Evolutionary conservation across 345 rosid species (phyloP).

Genomic region (Eucalyptus marginata): DNA sequence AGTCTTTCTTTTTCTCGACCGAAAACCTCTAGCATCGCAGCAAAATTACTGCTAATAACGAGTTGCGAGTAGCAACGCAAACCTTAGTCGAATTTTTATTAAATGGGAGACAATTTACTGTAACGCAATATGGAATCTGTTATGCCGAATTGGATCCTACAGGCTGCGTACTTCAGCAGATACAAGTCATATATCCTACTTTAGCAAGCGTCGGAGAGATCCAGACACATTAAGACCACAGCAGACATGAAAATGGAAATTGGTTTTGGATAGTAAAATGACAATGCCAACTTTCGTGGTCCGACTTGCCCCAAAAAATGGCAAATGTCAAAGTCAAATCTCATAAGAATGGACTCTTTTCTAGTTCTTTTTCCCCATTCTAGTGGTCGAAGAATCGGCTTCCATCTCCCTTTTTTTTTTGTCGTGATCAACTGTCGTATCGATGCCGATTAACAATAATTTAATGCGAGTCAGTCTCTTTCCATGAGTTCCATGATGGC

Average conservation of each 20-base stretch:
- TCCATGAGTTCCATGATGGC: not conserved
- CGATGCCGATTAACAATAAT: too few species aligned
- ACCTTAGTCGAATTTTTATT: not conserved
- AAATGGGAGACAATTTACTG: not conserved
- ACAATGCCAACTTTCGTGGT: not conserved
- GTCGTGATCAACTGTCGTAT: too few species aligned
- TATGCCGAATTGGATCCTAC: not conserved
- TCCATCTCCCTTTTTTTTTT: too few species aligned
- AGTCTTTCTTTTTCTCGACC: not conserved
- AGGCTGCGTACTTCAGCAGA: not conserved
- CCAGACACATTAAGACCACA: not conserved
- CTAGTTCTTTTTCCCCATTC: not conserved
- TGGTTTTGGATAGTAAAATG: not conserved
- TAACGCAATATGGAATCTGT: not conserved
- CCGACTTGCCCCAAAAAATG: not conserved
- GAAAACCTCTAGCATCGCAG: not conserved
- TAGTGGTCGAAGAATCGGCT: not conserved
- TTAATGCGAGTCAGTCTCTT: not conserved
- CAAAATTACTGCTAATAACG: not conserved
- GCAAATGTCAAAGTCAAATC: not conserved
- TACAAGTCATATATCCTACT: not conserved
- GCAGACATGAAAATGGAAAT: not conserved
- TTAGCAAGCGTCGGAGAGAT: not conserved
- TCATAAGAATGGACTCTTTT: not conserved
- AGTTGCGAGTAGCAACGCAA: not conserved